A percentile compares a stretch with the other conserved stretches of the same genome.
Evolutionary conservation across 352 stramenopile genomes (phyloP).

Genomic region (Phytophthora fragariae): DNA sequence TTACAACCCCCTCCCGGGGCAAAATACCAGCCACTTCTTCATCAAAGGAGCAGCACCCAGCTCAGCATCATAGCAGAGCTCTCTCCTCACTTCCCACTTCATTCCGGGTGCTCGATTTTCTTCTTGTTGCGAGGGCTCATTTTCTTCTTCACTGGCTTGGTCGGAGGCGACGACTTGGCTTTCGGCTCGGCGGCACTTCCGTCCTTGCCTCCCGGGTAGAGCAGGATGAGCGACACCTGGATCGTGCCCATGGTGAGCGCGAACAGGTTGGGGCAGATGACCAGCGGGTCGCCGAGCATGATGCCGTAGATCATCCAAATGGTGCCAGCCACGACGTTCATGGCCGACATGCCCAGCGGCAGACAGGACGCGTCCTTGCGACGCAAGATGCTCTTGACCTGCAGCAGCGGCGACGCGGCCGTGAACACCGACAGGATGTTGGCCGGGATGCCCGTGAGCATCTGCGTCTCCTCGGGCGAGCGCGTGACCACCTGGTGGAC

Average conservation of each 20-base stretch:
- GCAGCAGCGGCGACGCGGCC: slow-evolving; percentile 69
- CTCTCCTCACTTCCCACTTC: slow-evolving; percentile 12
- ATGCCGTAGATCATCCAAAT: slow-evolving; percentile 79
- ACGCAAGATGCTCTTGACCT: slow-evolving; percentile 72
- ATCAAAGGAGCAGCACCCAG: not conserved
- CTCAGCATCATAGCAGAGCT: not conserved
- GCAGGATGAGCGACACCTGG: slow-evolving; percentile 71
- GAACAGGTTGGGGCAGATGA: slow-evolving; percentile 80
- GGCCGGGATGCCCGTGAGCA: slow-evolving; percentile 77
- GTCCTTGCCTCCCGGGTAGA: slow-evolving; percentile 55
- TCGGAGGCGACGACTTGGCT: slow-evolving; percentile 17
- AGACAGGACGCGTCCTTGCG: slow-evolving; percentile 73
- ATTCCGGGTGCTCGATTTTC: slow-evolving; percentile 39
- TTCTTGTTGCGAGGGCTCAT: slow-evolving; percentile 31
- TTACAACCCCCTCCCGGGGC: not conserved
- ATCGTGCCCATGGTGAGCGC: slow-evolving; percentile 74
- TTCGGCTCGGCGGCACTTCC: slow-evolving; percentile 18
- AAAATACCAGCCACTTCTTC: slow-evolving; percentile 13
- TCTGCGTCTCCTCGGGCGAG: slow-evolving; percentile 54
- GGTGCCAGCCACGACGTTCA: slow-evolving; percentile 74
- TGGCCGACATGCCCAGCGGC: slow-evolving; percentile 80
- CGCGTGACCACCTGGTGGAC: slow-evolving; percentile 53
- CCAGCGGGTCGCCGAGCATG: slow-evolving; percentile 64
- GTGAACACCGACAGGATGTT: slow-evolving; percentile 80
- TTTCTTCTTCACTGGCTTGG: slow-evolving; percentile 33